Percentiles rank a stretch among this genome's conserved stretches.
Evolutionary conservation across 805 yeast genomes (phyloP).

Genomic region (Barnettozyma populi): DNA sequence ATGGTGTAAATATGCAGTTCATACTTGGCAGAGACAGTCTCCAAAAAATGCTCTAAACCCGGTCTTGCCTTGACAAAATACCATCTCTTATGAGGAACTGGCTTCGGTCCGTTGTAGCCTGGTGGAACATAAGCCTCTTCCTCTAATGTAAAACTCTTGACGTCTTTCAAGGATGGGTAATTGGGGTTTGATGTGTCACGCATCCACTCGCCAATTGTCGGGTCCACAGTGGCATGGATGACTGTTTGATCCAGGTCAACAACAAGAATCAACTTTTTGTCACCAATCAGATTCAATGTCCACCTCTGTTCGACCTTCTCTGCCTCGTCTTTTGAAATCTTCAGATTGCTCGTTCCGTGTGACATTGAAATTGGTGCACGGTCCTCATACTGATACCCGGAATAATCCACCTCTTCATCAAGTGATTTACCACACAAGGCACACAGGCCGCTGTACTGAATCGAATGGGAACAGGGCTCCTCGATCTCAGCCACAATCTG

Average conservation of each 20-base stretch:
- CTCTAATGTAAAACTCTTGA: constrained; percentile 65
- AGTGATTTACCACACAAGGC: constrained; percentile 36
- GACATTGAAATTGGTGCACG: constrained; percentile 86
- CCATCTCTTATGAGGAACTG: constrained; percentile 56
- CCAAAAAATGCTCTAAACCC: constrained; percentile 71
- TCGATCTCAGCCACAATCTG: constrained; percentile 50
- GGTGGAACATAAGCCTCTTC: constrained; percentile 64
- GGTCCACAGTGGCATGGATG: constrained; percentile 96
- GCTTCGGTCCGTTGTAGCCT: constrained; percentile 54
- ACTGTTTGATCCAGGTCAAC: constrained; percentile 97
- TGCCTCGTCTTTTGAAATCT: constrained; percentile 83
- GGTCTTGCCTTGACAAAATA: constrained; percentile 92
- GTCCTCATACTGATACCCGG: constrained; percentile 49
- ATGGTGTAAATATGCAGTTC: constrained; percentile 95
- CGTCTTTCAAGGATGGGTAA: constrained; percentile 79
- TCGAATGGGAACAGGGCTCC: constrained; percentile 89
- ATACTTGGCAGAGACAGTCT: constrained; percentile 54
- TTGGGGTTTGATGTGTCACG: constrained; percentile 80
- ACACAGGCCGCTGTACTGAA: constrained; percentile 50
- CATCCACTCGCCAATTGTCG: constrained; percentile 96
- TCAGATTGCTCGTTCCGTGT: constrained; percentile 79
- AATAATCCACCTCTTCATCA: constrained; percentile 66
- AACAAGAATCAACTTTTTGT: constrained; percentile 74
- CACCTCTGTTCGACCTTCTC: constrained; percentile 69
- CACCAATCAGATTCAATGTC: constrained; percentile 52